Evolutionary conservation across 352 stramenopile genomes (phyloP).

Genomic region (Phytophthora megakarya): DNA sequence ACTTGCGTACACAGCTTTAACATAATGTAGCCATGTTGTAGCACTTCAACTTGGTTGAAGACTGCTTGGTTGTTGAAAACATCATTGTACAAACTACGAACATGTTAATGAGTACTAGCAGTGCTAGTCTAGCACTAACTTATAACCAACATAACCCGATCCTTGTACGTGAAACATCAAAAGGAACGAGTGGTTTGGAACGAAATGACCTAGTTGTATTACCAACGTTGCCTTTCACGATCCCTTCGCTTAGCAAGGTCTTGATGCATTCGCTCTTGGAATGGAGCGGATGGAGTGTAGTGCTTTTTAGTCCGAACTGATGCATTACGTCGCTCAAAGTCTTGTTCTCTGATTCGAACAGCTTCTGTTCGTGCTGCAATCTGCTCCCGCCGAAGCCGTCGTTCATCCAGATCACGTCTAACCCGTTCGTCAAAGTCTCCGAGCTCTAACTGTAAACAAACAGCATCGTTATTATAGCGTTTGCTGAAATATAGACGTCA

Average conservation of each 20-base stretch:
- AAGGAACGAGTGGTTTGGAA: too few species aligned
- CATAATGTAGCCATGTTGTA: too few species aligned
- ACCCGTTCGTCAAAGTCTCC: conserved; percentile 66
- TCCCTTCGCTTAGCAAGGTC: conserved; percentile 53
- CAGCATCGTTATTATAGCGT: not conserved
- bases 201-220: too few species aligned
- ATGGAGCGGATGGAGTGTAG: conserved; percentile 24
- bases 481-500: not conserved
- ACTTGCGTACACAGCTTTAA: not conserved
- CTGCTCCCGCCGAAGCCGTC: conserved; percentile 45
- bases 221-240: conserved; percentile 25
- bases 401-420: conserved; percentile 55
- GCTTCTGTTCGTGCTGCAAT: conserved; percentile 22
- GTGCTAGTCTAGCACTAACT: too few species aligned
- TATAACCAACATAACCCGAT: too few species aligned
- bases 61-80: too few species aligned
- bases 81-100: too few species aligned
- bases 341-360: conserved; percentile 11
- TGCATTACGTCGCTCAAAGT: conserved; percentile 17
- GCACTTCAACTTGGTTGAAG: not conserved
- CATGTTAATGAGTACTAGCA: too few species aligned
- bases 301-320: conserved; percentile 10
- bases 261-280: conserved; percentile 50
- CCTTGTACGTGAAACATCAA: too few species aligned
- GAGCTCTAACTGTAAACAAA: conserved; percentile 38